A percentile compares a stretch with the other conserved stretches of the same genome.
phyloP scores from a whole-genome alignment of 768 basidiomycete genomes.

The Termitomyces sp. region DNA sequence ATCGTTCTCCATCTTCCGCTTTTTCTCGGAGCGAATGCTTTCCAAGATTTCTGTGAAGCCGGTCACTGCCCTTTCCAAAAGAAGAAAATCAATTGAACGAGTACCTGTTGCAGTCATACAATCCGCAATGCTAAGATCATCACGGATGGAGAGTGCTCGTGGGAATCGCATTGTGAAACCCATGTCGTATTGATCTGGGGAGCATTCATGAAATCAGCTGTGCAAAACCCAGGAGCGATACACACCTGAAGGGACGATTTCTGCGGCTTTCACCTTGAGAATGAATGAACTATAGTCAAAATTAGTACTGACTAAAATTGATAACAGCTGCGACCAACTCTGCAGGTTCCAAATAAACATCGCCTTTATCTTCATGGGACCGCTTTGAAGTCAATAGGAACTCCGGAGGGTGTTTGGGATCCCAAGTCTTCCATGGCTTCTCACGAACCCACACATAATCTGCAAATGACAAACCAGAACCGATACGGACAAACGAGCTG shows the following conservation, averaged over 20 bases:
- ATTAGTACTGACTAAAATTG: neutral
- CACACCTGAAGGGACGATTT: constrained; percentile 76
- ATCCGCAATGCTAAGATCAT: constrained; percentile 69
- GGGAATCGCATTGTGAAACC: constrained; percentile 95
- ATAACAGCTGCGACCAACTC: constrained; percentile 49
- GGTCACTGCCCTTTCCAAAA: neutral
- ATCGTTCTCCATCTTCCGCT: constrained; percentile 70
- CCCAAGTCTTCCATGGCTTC: constrained; percentile 82
- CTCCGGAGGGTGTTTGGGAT: constrained; percentile 65
- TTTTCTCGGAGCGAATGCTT: constrained; percentile 57
- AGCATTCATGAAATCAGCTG: constrained; percentile 5
- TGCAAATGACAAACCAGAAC: constrained; percentile 79
- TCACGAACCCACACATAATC: constrained; percentile 84
- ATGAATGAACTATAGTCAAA: constrained; percentile 75
- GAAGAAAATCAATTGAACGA: neutral
- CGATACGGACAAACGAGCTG: constrained; percentile 84
- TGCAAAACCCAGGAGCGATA: neutral
- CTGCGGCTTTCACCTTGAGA: constrained; percentile 89
- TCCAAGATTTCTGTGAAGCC: constrained; percentile 50
- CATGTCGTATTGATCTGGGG: constrained; percentile 75
- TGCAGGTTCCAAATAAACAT: constrained; percentile 85
- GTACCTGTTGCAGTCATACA: constrained; percentile 69
- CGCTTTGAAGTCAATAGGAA: constrained; percentile 64
- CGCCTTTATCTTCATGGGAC: constrained; percentile 76
- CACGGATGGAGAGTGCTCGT: constrained; percentile 73